A percentile compares a stretch with the other conserved stretches of the same genome.
Conservation (phyloP, 345 rosid species). For the Citrus trifoliata region DNA sequence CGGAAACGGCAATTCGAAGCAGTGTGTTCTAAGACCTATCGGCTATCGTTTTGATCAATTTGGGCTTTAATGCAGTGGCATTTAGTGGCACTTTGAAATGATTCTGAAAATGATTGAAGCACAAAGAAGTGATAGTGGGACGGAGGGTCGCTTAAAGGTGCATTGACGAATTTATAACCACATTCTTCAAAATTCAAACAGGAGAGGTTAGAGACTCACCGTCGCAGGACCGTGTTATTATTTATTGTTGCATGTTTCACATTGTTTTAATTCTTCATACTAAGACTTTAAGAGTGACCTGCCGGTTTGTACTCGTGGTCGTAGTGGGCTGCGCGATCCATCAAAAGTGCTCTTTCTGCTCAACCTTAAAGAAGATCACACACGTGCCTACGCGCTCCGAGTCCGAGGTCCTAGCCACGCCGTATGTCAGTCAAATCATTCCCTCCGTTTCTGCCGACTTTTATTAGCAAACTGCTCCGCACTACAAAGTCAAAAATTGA, state of each 20-base stretch:
- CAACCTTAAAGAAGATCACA: neutral
- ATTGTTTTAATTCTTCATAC: neutral
- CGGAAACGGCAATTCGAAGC: neutral
- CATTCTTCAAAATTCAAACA: neutral
- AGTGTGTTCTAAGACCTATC: neutral
- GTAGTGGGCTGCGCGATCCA: neutral
- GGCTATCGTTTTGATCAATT: neutral
- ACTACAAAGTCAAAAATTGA: too few species aligned
- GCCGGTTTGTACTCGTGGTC: neutral
- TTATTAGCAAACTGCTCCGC: neutral
- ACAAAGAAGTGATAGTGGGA: neutral
- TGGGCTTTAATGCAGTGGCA: neutral
- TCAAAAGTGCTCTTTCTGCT: neutral
- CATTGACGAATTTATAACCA: neutral
- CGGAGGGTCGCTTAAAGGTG: neutral
- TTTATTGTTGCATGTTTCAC: slow-evolving; percentile 10
- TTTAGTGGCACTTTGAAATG: neutral
- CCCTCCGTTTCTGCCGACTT: neutral
- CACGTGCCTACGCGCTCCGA: neutral
- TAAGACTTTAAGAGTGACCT: too few species aligned
- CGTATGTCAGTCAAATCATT: neutral
- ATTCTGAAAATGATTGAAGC: neutral
- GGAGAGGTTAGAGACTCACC: too few species aligned
- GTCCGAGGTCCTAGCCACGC: neutral
- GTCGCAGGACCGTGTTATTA: neutral